These are phyloP conservation scores for Pseudogymnoascus pannorum DNA, from an alignment of 2,329 filamentous ascomycete genomes.

Conservation along the genomic window DNA sequence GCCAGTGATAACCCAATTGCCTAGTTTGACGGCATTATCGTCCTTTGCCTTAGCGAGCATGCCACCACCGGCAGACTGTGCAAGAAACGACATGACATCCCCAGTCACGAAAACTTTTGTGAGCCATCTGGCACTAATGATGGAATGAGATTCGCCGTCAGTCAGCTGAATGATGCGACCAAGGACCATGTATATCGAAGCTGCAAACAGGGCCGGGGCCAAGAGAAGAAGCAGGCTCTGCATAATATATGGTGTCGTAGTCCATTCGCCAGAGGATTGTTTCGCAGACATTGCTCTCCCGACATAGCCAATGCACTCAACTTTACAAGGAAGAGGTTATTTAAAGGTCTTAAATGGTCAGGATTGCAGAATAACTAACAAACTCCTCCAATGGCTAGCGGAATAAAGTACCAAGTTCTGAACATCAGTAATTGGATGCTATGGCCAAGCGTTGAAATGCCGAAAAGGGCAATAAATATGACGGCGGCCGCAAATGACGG, in stretches of 20 bases:
- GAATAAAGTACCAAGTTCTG: constrained; percentile 43
- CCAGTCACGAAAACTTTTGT: constrained; percentile 40
- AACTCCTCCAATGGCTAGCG: constrained; percentile 44
- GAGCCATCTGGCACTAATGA: constrained; percentile 30
- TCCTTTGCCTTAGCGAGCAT: constrained; percentile 26
- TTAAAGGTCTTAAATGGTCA: no score
- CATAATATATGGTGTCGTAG: constrained; percentile 26
- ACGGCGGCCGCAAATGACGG: constrained; percentile 38
- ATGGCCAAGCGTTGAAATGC: constrained; percentile 32
- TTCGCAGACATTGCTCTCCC: neutral
- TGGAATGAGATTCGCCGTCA: constrained; percentile 30
- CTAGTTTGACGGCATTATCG: constrained; percentile 22
- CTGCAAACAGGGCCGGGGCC: constrained; percentile 35
- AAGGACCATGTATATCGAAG: constrained; percentile 35
- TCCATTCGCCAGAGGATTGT: constrained; percentile 5
- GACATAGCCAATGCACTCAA: neutral
- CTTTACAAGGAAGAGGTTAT: neutral
- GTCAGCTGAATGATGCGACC: constrained; percentile 32
- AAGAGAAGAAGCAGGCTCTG: constrained; percentile 34
- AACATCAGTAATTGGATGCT: constrained; percentile 31
- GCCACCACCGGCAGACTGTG: constrained; percentile 29
- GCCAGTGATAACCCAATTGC: constrained; percentile 37
- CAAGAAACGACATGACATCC: constrained; percentile 37
- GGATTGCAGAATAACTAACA: constrained; percentile 31
- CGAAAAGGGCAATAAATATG: constrained; percentile 36